phyloP scores from a whole-genome alignment of 2,329 filamentous ascomycete species.

The Fusarium azukiicola region DNA sequence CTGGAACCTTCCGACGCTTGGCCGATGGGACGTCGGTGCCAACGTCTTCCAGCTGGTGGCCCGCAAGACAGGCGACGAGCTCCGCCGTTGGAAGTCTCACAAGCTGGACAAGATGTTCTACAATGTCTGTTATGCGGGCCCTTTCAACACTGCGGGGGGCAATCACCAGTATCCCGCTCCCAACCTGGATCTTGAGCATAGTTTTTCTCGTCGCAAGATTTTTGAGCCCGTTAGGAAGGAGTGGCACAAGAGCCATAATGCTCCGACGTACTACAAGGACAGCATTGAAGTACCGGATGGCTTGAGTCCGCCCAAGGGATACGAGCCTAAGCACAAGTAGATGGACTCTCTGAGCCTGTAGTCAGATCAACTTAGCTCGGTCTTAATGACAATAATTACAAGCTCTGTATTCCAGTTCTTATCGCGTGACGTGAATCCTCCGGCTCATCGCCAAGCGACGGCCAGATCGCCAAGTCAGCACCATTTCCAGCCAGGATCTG shows the following conservation, averaged over 20 bases:
- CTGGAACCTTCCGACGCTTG: slow-evolving; percentile 85
- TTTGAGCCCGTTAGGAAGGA: slow-evolving; percentile 62
- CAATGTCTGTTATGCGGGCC: slow-evolving; percentile 76
- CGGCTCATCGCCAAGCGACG: not conserved
- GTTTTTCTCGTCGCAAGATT: slow-evolving; percentile 59
- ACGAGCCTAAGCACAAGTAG: slow-evolving; percentile 48
- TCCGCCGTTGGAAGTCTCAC: slow-evolving; percentile 63
- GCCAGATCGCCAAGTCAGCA: slow-evolving; percentile 26
- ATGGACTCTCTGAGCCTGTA: slow-evolving; percentile 13
- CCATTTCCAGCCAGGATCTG: not conserved
- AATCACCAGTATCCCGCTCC: slow-evolving; percentile 64
- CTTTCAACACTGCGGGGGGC: slow-evolving; percentile 63
- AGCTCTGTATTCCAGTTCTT: not conserved
- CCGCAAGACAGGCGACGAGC: slow-evolving; percentile 77
- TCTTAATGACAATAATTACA: not conserved
- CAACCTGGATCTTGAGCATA: slow-evolving; percentile 62
- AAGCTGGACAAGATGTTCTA: slow-evolving; percentile 68
- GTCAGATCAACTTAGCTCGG: not conserved
- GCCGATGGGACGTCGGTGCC: slow-evolving; percentile 86
- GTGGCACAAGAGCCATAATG: slow-evolving; percentile 61
- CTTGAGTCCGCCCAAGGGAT: slow-evolving; percentile 66
- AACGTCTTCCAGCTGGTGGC: slow-evolving; percentile 84
- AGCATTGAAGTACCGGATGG: slow-evolving; percentile 66
- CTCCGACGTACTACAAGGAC: slow-evolving; percentile 67
- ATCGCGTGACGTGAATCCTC: not conserved